phyloP scores from a whole-genome alignment of 129 eudicot species.

The Calendula officinalis region DNA sequence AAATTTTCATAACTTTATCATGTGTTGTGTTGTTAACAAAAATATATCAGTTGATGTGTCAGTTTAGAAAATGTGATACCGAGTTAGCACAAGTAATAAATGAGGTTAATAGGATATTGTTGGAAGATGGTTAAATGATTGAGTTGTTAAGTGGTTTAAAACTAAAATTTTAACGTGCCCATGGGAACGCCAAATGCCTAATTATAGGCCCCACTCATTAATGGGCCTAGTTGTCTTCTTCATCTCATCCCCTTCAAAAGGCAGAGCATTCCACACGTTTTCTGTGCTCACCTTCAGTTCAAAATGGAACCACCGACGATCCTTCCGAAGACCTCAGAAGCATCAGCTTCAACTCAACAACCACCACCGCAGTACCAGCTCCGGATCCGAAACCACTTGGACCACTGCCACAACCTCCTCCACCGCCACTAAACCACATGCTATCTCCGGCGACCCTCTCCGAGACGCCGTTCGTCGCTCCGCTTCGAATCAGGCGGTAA shows the following conservation, averaged over 20 bases:
- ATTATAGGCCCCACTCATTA: background rate
- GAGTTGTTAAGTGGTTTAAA: no score
- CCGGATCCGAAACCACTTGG: constrained; percentile 64
- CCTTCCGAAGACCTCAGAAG: constrained; percentile 70
- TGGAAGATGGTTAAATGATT: no score
- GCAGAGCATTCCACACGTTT: background rate
- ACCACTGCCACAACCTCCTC: constrained; percentile 47
- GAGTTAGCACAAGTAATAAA: no score
- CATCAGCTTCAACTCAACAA: constrained; percentile 85
- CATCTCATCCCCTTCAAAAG: constrained; percentile 11
- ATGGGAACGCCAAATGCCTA: background rate
- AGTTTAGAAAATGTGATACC: no score
- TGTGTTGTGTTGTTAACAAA: no score
- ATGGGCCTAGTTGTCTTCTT: background rate
- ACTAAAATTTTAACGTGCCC: no score
- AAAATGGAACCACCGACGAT: constrained; percentile 63
- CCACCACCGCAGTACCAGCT: constrained; percentile 66
- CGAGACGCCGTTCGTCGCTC: constrained; percentile 47
- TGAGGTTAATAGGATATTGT: no score
- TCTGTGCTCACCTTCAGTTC: constrained; percentile 2
- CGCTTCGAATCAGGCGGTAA: constrained; percentile 24
- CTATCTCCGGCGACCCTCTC: constrained; percentile 44
- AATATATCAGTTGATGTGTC: no score
- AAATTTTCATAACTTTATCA: no score
- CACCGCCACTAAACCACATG: constrained; percentile 33